These are phyloP conservation scores for Echinosophora koreensis DNA, from an alignment of 306 rosid species.

Conservation along the genomic window DNA sequence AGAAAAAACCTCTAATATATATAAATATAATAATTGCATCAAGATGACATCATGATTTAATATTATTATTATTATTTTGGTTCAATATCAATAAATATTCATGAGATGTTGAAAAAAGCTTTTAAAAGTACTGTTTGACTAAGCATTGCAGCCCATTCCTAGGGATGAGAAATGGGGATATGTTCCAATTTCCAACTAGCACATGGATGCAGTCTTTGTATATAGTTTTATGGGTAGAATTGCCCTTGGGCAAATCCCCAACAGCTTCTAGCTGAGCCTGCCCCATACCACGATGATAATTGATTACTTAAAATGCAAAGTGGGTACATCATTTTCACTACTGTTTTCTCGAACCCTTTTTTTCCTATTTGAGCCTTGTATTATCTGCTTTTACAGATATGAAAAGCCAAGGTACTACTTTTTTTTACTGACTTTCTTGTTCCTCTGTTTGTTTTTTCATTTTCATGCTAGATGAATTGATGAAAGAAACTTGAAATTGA, in stretches of 20 bases:
- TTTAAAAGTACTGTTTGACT: constrained; percentile 29
- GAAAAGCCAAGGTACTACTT: constrained; percentile 3
- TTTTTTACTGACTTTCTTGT: neutral
- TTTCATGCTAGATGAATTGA: constrained; percentile 3
- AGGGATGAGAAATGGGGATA: constrained; percentile 24
- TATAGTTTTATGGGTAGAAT: neutral
- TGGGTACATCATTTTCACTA: constrained; percentile 49
- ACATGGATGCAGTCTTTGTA: constrained; percentile 17
- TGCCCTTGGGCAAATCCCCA: constrained; percentile 23
- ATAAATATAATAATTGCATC: constrained; percentile 7
- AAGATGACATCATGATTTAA: constrained; percentile 29
- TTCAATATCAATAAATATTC: neutral
- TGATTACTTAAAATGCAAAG: constrained; percentile 41
- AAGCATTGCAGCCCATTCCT: neutral
- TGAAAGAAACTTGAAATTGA: constrained; percentile 27
- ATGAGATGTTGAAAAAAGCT: constrained; percentile 1
- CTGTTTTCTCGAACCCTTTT: constrained; percentile 31
- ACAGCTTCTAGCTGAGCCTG: constrained; percentile 22
- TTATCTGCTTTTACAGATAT: constrained; percentile 40
- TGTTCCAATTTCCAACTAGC: neutral
- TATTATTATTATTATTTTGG: neutral
- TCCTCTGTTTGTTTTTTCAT: neutral
- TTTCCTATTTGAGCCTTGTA: constrained; percentile 40
- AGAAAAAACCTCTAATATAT: neutral
- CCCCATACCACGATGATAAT: constrained; percentile 39